A percentile compares a stretch with the other conserved stretches of the same genome.
These are phyloP conservation scores for Wickerhamomyces hampshirensis DNA, from an alignment of 805 yeast genomes.

Conservation along the genomic window DNA sequence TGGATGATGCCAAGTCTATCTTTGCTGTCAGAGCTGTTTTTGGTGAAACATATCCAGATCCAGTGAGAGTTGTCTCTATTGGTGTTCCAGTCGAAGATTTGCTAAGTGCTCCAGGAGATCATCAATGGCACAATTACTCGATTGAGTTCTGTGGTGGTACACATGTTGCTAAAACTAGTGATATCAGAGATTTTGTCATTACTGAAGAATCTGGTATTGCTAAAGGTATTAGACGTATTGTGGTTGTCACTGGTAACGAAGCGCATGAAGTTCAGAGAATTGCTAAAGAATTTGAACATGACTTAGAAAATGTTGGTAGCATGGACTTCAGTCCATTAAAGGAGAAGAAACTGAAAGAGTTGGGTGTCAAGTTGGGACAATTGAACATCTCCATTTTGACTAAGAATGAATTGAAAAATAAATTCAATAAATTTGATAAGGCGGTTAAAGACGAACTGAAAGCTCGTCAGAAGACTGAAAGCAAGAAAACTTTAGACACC, in stretches of 20 bases:
- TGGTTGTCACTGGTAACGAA: conserved; percentile 90
- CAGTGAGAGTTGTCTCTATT: conserved; percentile 95
- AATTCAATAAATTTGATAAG: conserved; percentile 78
- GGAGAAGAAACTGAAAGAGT: conserved; percentile 77
- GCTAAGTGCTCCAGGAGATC: conserved; percentile 61
- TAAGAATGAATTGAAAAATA: conserved; percentile 70
- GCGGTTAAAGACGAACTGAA: conserved; percentile 83
- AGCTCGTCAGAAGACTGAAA: conserved; percentile 81
- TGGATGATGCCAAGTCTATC: conserved; percentile 68
- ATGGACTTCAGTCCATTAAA: conserved; percentile 71
- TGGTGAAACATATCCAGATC: conserved; percentile 98
- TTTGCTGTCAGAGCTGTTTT: conserved; percentile 93
- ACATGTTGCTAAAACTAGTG: conserved; percentile 88
- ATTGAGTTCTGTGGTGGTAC: conserved; percentile 99
- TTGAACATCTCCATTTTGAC: conserved; percentile 75
- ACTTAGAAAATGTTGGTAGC: conserved; percentile 53
- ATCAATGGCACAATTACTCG: conserved; percentile 73
- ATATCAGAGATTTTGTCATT: conserved; percentile 84
- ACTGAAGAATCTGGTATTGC: conserved; percentile 97
- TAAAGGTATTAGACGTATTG: conserved; percentile 97
- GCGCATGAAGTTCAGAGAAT: conserved; percentile 87
- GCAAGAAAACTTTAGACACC: conserved; percentile 72
- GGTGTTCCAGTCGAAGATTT: conserved; percentile 87
- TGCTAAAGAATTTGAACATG: conserved; percentile 65
- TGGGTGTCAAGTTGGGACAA: conserved; percentile 80